Base-by-base conservation (phyloP, 2,329 filamentous ascomycete species). In the Ophiostoma tasmaniense region DNA sequence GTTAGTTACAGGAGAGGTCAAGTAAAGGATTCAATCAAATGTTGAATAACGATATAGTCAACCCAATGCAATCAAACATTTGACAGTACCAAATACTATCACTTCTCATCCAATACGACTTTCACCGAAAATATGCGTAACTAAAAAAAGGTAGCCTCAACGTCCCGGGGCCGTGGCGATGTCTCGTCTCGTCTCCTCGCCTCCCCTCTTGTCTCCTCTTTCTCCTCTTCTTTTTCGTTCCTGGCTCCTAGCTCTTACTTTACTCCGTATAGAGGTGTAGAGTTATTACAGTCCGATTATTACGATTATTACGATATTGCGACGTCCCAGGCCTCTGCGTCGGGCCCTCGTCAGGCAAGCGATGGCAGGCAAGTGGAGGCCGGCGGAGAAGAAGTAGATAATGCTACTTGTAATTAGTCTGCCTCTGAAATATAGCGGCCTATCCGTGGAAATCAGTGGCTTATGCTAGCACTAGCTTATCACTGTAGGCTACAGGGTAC, bases 311-410 rank as follows among this genome's bases (percentile, higher is more conserved):
- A 55, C 50, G 20, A 45, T 45, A 39, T 37, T 64, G 17, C 61
- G 33, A 64, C 61, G 61, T 64, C 61, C 61, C 61, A 39, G 61
- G 61, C 61, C 61, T 64, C 61, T 39, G 61, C 61, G 61, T 64
- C 61, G 61, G 61, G 61, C 61, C 61, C 61, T 64, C 61, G 61
- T 64, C 33, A 64, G 33, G 30, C 33, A 20, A 35, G 30, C 55
- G 55, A 61, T 61, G 55, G 55, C 55, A 61, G 25, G 11, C n/a
- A 61, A 30, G 55, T 61, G 55, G 55, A 61, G 55, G 55, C 55
- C 5, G 50, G 25, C 25, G 50, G 50, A 25, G 50, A 28, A 25
- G 50, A 55, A 14, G 50, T 30, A 61, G 25, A 14, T 61, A n/a
- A n/a, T 45, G 17, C 42, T n/a, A 20, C 42, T 20, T n/a, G n/a